phyloP scores from a whole-genome alignment of 2,329 filamentous ascomycete species.

The Fusarium sororula region DNA sequence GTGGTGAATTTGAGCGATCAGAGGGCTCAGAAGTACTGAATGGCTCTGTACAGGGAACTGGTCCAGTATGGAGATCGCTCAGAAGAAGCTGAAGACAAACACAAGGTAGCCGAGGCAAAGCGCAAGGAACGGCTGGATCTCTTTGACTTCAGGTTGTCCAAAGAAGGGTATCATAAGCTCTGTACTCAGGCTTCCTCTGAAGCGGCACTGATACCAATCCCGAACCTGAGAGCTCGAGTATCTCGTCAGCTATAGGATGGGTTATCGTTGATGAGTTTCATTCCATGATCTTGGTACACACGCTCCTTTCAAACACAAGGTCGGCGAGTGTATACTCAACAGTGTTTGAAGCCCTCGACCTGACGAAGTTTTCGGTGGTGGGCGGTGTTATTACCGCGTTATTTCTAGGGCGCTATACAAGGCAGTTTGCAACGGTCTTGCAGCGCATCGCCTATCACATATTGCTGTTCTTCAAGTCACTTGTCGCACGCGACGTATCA shows the following conservation, averaged over 20 bases:
- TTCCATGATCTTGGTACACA: too few relatives aligned
- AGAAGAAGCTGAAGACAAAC: not conserved
- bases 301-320: not conserved
- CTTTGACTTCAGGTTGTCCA: fast-evolving
- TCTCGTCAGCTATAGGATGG: too few relatives aligned
- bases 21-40: not conserved
- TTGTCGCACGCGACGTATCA: not conserved
- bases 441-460: too few relatives aligned
- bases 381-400: too few relatives aligned
- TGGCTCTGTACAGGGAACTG: fast-evolving
- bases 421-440: not conserved
- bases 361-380: not conserved
- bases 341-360: not conserved
- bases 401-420: fast-evolving
- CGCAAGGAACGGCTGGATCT: not conserved
- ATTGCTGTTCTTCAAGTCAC: not conserved
- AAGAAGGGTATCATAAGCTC: not conserved
- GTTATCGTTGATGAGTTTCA: too few relatives aligned
- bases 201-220: not conserved
- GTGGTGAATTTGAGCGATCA: not conserved
- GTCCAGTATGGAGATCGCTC: not conserved
- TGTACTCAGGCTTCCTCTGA: not conserved
- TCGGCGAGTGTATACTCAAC: not conserved
- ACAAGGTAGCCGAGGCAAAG: not conserved
- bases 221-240: too few relatives aligned